These are phyloP conservation scores for Coemansia sp. DNA, from an alignment of 192 early-diverging fungal species.

Conservation along the genomic window DNA sequence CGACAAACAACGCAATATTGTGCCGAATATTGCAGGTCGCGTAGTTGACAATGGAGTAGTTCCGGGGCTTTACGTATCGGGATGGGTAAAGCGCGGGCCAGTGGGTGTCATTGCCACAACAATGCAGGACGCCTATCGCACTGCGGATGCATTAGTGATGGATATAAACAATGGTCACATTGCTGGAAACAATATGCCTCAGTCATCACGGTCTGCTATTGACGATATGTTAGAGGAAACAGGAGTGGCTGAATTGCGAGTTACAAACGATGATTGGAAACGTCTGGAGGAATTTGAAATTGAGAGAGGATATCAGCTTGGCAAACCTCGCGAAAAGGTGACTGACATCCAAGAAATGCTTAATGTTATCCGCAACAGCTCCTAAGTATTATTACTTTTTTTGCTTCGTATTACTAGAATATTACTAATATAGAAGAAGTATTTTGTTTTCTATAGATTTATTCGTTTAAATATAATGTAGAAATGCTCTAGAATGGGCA, in stretches of 20 bases:
- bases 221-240: constrained; percentile 31
- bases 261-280: constrained; percentile 81
- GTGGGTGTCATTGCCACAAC: constrained; percentile 92
- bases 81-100: constrained; percentile 96
- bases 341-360: constrained; percentile 63
- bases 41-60: constrained; percentile 54
- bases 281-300: constrained; percentile 74
- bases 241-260: constrained; percentile 31
- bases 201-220: not conserved
- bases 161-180: constrained; percentile 56
- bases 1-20: constrained; percentile 60
- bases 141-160: constrained; percentile 70
- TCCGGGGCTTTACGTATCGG: constrained; percentile 81
- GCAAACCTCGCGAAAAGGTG: constrained; percentile 89
- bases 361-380: constrained; percentile 17
- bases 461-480: too few relatives aligned
- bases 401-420: not conserved
- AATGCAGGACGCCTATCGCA: constrained; percentile 91
- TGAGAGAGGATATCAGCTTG: constrained; percentile 56
- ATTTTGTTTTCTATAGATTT: too few relatives aligned
- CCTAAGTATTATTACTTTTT: not conserved
- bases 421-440: not conserved
- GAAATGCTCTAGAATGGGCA: too few relatives aligned
- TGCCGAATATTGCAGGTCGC: constrained; percentile 84
- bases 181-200: constrained; percentile 18